Evolutionary conservation across 2,329 filamentous ascomycete genomes (phyloP).

Genomic region (Botryotinia narcissicola): DNA sequence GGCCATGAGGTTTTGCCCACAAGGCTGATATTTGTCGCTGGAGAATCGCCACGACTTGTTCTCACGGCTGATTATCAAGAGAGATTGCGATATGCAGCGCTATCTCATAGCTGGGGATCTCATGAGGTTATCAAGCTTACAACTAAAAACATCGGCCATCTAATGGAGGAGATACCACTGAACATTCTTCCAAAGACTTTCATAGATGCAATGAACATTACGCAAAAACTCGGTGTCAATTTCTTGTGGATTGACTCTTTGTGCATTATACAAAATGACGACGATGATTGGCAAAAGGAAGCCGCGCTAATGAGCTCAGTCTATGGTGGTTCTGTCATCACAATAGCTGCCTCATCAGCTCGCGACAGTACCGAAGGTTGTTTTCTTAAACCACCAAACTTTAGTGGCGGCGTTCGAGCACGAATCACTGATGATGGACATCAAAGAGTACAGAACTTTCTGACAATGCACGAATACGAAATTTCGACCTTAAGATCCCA

Average conservation of each 20-base stretch:
- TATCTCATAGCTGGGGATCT: conserved; percentile 21
- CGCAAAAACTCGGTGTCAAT: conserved; percentile 18
- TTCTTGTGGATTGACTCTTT: conserved; percentile 12
- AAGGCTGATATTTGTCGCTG: background rate
- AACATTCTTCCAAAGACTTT: conserved; percentile 22
- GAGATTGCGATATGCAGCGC: background rate
- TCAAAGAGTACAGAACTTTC: background rate
- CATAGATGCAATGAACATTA: conserved; percentile 25
- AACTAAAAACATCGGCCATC: background rate
- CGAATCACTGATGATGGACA: background rate
- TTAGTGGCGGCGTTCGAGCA: background rate
- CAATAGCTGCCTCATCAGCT: conserved; percentile 25
- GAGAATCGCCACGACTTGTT: background rate
- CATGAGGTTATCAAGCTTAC: conserved; percentile 5
- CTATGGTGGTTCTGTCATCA: conserved; percentile 24
- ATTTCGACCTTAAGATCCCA: background rate
- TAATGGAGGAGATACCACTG: conserved; percentile 3
- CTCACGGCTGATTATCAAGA: fast-evolving
- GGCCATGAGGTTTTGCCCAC: fast-evolving
- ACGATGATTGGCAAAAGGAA: conserved; percentile 29
- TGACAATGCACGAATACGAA: too few relatives aligned
- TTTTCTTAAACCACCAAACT: background rate
- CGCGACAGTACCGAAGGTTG: conserved; percentile 7
- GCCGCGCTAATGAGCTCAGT: conserved; percentile 24
- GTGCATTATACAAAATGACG: conserved; percentile 16